Percentiles rank a stretch among this genome's conserved stretches.
These are phyloP conservation scores for Vigna reflexopilosa DNA, from an alignment of 306 rosid genomes.

Conservation along the genomic window DNA sequence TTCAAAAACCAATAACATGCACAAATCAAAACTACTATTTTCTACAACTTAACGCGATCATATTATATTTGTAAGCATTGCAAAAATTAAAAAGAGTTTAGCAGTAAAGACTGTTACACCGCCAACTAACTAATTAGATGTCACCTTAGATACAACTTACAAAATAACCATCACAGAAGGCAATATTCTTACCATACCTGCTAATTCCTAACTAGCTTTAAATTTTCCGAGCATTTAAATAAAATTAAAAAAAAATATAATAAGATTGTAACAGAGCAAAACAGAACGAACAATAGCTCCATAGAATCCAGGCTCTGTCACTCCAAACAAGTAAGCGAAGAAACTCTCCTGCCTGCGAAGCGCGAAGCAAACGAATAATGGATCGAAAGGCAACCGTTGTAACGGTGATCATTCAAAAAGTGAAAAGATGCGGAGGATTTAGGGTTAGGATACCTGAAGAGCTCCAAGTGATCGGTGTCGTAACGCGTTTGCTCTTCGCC, in stretches of 20 bases:
- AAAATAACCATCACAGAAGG: not conserved
- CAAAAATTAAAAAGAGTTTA: not conserved
- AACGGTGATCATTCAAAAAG: not conserved
- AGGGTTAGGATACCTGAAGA: conserved; percentile 67
- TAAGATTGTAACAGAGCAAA: not conserved
- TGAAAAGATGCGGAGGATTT: not conserved
- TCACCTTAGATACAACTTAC: not conserved
- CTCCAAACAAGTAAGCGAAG: conserved; percentile 93
- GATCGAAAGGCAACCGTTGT: conserved; percentile 4
- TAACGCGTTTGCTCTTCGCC: conserved; percentile 86
- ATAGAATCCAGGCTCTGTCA: conserved; percentile 82
- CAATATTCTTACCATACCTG: not conserved
- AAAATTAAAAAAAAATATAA: not conserved
- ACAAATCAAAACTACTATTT: conserved; percentile 15
- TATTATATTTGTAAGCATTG: not conserved
- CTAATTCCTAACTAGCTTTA: not conserved
- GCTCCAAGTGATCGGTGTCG: conserved; percentile 88
- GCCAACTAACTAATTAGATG: not conserved
- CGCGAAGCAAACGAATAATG: conserved; percentile 27
- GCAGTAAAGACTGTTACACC: not conserved
- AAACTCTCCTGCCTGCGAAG: conserved; percentile 82
- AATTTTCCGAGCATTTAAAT: not conserved
- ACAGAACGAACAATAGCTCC: conserved; percentile 80
- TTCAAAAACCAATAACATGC: conserved; percentile 40
- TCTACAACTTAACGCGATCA: not conserved